phyloP scores from a whole-genome alignment of 148 eudicot genomes.

The Cornus kousa region DNA sequence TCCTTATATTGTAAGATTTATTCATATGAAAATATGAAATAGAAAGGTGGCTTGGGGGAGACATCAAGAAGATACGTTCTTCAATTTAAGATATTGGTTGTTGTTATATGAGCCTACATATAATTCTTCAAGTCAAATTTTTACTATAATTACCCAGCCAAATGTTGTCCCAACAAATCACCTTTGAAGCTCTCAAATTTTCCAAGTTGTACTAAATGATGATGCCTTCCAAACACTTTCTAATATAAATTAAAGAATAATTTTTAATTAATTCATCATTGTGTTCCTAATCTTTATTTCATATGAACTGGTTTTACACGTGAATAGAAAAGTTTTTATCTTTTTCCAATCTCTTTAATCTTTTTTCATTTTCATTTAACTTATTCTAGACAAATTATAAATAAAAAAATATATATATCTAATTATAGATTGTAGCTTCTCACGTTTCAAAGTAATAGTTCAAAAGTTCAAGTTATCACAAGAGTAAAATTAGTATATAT shows the following conservation, averaged over 20 bases:
- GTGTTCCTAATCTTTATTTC: too few species aligned
- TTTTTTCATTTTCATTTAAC: too few species aligned
- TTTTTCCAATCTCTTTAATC: not conserved
- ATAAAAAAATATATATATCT: too few species aligned
- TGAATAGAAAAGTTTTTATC: not conserved
- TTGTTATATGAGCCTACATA: constrained; percentile 29
- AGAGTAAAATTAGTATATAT: too few species aligned
- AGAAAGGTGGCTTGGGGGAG: constrained; percentile 13
- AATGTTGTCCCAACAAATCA: not conserved
- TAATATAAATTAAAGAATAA: too few species aligned
- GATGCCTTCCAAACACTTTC: not conserved
- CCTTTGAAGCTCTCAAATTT: not conserved
- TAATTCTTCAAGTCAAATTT: constrained; percentile 36
- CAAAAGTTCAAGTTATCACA: too few species aligned
- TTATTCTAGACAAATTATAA: too few species aligned
- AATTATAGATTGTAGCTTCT: too few species aligned
- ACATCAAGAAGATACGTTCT: constrained; percentile 33
- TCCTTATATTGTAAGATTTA: constrained; percentile 34
- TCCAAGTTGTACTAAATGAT: not conserved
- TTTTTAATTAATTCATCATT: too few species aligned
- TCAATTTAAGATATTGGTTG: constrained; percentile 42
- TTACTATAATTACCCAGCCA: not conserved
- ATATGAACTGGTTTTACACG: not conserved
- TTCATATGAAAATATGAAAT: not conserved
- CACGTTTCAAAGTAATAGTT: too few species aligned